Evolutionary conservation across 306 rosid genomes (phyloP), one percentile per base, ranked within the genome.

Genomic region (Pterocarpus macrocarpus): DNA sequence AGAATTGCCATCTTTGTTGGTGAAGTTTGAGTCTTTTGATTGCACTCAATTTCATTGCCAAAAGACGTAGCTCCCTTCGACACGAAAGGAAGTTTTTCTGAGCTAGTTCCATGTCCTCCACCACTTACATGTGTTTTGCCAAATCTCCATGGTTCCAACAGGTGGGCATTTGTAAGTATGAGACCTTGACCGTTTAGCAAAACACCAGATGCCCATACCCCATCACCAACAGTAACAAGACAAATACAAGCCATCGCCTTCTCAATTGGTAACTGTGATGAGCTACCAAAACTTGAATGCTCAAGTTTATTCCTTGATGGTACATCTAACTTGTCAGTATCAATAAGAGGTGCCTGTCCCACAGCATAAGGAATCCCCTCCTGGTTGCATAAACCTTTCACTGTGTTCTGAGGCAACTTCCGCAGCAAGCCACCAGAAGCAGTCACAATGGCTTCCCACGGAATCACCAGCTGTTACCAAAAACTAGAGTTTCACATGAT

Each of bases 151-250:
- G 97, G 98, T 79, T 95, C 97, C 81, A 95, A 82, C 80, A 93
- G 85, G 78, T 95, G 97, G 43, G 98, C 99, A 87, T 95, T 95
- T 39, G 99, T 95, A 64, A 95, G 95, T 87, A 95, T 77, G 80
- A 95, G 90, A 82, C 99, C 99, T 80, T 89, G 86, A 78, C 69
- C 67, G 81, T 93, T 95, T 44, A 95, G 86, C 84, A 95, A 49
- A 84, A 93, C 86, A 38, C 99, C 99, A 73, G 95, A 93, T 70
- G 99, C 98, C 97, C 99, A 95, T 53, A 87, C 91, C 82, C 98
- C 98, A 80, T 89, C 92, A 64, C 91, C 97, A 39, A 89, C 79
- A 76, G 95, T 93, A 80, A 95, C 79, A 80, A 95, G 97, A 85
- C 99, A 95, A 71, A 95, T 81, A 79, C 96, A 88, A 73, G 85